Base-by-base conservation (phyloP, 75 land plant species). In the Larix kaempferi region DNA sequence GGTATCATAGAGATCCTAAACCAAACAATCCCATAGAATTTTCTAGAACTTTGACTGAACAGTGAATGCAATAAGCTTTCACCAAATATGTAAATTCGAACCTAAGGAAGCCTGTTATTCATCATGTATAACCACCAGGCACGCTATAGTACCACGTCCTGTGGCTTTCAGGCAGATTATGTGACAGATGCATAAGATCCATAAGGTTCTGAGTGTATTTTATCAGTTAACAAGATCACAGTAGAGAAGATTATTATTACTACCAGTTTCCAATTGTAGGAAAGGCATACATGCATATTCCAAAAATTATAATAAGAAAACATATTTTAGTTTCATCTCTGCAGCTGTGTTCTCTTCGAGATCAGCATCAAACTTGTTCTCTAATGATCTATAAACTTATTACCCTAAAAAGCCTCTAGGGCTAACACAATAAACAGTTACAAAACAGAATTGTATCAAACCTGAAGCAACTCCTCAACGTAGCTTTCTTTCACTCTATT, bases 401-500 rank as follows among this genome's bases (percentile, higher is more conserved):
- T 61, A 74, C 10, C 76, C 76, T 27, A 75, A 54, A 62, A n/a
- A 27, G 23, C 52, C 71, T 75, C 21, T 10, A 39, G 21, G 39
- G 41, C 52, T 33, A 64, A 57, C 62, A 25, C 7, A 56, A 17
- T 65, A 7, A 72, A 39, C 14, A 55, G 21, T 57, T 26, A 22
- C 6, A 25, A 29, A 1, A 12, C 29, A 73, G 5, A 74, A 22
- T 14, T 56, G 35, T 58, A 39, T 52, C 76, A 41, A 69, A 95
- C 99, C 99, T 90, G 98, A 77, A 97, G 87, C 59, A 88, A 88
- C 39, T 97, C 99, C 75, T 97, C 98, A 25, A 86, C 89, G 69
- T 97, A 97, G 85, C 95, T 82, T 78, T 97, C 99, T 78, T 97
- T 97, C 65, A 94, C 99, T 65, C 92, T 91, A 83, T 95, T 94